These are phyloP conservation scores for Chytriomyces sp. DNA, from an alignment of 192 early-diverging fungal genomes.

Conservation along the genomic window DNA sequence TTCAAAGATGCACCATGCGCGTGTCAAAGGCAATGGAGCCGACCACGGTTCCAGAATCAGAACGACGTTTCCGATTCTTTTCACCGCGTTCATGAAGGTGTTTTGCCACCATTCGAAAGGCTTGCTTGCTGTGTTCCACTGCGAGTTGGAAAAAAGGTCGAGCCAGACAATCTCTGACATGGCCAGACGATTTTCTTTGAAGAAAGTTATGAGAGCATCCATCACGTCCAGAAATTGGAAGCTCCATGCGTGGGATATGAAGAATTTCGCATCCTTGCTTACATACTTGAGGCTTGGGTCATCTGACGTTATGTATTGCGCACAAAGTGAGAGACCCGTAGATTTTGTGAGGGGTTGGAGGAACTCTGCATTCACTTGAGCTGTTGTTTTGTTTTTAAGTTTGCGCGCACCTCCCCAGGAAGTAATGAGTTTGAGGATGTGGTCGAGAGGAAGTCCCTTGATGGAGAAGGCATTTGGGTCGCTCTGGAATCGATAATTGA, in stretches of 20 bases:
- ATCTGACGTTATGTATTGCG: too few species aligned
- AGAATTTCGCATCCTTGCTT: slow-evolving; percentile 26
- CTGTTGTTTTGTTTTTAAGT: too few species aligned
- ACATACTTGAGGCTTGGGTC: too few species aligned
- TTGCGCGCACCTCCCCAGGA: too few species aligned
- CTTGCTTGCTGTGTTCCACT: slow-evolving; percentile 11
- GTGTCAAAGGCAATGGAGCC: slow-evolving; percentile 24
- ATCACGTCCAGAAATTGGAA: slow-evolving; percentile 23
- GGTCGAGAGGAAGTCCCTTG: neutral
- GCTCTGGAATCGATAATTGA: neutral
- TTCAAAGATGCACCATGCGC: slow-evolving; percentile 38
- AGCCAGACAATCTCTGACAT: slow-evolving; percentile 28
- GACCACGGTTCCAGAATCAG: slow-evolving; percentile 33
- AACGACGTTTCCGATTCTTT: slow-evolving; percentile 14
- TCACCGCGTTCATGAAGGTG: slow-evolving; percentile 35
- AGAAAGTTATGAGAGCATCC: slow-evolving; percentile 13
- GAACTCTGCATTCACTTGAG: too few species aligned
- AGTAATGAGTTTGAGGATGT: neutral
- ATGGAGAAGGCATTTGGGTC: too few species aligned
- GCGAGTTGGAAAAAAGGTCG: slow-evolving; percentile 34
- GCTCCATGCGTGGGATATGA: slow-evolving; percentile 30
- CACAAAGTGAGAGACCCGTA: too few species aligned
- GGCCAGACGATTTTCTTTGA: slow-evolving; percentile 6
- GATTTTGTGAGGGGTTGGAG: too few species aligned
- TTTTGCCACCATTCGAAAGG: slow-evolving; percentile 30